Conservation (phyloP, 495 filamentous ascomycete species). For the Tuber melanosporum region DNA sequence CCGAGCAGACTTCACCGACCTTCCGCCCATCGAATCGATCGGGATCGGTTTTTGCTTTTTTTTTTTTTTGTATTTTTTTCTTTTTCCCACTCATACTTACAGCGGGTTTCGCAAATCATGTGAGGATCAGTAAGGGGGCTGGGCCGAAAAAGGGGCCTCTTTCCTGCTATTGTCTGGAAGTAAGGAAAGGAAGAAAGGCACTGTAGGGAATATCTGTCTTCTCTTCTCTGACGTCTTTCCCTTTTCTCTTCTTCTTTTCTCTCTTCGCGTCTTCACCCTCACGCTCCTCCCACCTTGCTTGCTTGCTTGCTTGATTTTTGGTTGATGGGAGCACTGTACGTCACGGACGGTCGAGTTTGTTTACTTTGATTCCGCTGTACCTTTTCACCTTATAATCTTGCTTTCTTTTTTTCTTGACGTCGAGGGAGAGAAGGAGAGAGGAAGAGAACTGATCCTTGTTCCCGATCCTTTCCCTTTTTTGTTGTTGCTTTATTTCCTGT, state of each 20-base stretch:
- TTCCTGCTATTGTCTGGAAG: background rate
- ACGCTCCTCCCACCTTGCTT: background rate
- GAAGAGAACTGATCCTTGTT: background rate
- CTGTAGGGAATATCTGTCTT: background rate
- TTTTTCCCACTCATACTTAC: background rate
- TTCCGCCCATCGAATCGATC: constrained; percentile 1
- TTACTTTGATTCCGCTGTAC: background rate
- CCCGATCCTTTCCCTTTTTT: background rate
- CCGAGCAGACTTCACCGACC: background rate
- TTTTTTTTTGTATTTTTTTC: background rate
- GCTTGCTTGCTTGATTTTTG: background rate
- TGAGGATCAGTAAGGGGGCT: background rate
- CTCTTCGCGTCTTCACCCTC: background rate
- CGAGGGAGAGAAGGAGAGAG: background rate
- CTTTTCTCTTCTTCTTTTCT: background rate
- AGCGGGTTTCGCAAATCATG: background rate
- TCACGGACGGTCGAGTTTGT: background rate
- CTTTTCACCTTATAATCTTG: background rate
- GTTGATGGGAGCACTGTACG: background rate
- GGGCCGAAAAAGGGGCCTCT: background rate
- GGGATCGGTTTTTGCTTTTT: constrained; percentile 1
- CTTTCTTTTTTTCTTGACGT: background rate
- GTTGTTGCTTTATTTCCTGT: background rate
- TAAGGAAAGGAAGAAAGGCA: background rate
- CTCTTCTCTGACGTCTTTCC: constrained; percentile 3